phyloP scores from a whole-genome alignment of 139 green algal genomes.

The Closterium sp. region DNA sequence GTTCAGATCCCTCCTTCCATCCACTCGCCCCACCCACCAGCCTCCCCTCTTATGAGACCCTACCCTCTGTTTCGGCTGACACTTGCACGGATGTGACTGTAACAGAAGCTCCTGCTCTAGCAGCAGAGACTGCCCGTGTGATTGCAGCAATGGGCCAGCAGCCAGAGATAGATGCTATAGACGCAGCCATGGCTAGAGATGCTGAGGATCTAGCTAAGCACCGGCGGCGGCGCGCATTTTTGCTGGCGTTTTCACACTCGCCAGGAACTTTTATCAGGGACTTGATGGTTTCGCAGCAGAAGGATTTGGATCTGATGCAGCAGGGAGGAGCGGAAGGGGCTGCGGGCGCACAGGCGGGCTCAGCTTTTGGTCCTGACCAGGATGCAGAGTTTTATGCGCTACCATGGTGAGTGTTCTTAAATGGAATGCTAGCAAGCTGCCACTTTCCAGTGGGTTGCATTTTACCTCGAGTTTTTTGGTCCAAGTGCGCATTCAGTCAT shows the following conservation, averaged over 20 bases:
- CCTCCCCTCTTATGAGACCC: not conserved
- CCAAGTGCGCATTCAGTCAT: no score
- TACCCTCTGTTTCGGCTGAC: not conserved
- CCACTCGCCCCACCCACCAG: not conserved
- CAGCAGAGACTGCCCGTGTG: not conserved
- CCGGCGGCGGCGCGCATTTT: not conserved
- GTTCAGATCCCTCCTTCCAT: not conserved
- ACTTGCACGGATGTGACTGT: not conserved
- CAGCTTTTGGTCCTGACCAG: not conserved
- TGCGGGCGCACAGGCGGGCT: not conserved
- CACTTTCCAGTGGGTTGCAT: not conserved
- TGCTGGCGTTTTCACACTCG: not conserved
- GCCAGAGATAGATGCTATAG: not conserved
- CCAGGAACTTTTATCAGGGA: not conserved
- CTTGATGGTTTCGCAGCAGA: not conserved
- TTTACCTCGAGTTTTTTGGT: no score
- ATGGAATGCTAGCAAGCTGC: not conserved
- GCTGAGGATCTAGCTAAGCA: not conserved
- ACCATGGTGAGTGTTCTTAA: not conserved
- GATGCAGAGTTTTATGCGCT: not conserved
- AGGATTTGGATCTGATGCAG: not conserved
- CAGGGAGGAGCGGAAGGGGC: not conserved
- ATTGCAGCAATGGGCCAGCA: not conserved
- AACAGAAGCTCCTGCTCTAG: not conserved
- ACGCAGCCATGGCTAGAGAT: not conserved